phyloP scores from a whole-genome alignment of 768 basidiomycete species.

The Auricularia heimuer region DNA sequence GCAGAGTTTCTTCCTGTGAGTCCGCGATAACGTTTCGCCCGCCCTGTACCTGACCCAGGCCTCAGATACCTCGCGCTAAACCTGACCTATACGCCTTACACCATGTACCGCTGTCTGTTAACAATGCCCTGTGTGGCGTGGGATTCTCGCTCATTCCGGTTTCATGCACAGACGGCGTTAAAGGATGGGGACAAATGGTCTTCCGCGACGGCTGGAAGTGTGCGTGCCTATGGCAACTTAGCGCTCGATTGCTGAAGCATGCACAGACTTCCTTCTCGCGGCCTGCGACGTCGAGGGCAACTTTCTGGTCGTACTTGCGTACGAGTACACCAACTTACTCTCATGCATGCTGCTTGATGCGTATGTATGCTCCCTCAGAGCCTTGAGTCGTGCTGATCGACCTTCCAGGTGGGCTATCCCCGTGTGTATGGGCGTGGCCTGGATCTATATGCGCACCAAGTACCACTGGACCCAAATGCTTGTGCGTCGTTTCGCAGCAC shows the following conservation, averaged over 20 bases:
- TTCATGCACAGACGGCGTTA: conserved; percentile 54
- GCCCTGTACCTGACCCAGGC: not conserved
- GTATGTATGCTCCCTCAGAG: conserved; percentile 28
- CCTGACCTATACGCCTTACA: conserved; percentile 74
- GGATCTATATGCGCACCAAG: conserved; percentile 68
- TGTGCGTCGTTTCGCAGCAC: conserved; percentile 30
- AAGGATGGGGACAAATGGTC: conserved; percentile 72
- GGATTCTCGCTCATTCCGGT: not conserved
- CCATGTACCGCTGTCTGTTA: conserved; percentile 70
- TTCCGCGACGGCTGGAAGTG: conserved; percentile 81
- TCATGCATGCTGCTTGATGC: conserved; percentile 92
- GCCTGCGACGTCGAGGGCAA: conserved; percentile 82
- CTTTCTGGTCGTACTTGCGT: conserved; percentile 80
- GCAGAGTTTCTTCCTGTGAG: conserved; percentile 76
- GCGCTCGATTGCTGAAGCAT: not conserved
- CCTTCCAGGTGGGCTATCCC: conserved; percentile 64
- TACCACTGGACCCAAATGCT: conserved; percentile 81
- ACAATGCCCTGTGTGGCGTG: not conserved
- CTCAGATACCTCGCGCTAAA: conserved; percentile 71
- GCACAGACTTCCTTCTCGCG: conserved; percentile 63
- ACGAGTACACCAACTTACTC: conserved; percentile 75
- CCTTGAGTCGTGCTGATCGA: not conserved
- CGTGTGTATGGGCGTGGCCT: conserved; percentile 73
- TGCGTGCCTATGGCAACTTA: conserved; percentile 22
- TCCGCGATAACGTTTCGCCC: conserved; percentile 10